Percentiles rank a stretch among this genome's conserved stretches.
Evolutionary conservation across 2,329 filamentous ascomycete species (phyloP).

Genomic region (Dactylellina leptospora): DNA sequence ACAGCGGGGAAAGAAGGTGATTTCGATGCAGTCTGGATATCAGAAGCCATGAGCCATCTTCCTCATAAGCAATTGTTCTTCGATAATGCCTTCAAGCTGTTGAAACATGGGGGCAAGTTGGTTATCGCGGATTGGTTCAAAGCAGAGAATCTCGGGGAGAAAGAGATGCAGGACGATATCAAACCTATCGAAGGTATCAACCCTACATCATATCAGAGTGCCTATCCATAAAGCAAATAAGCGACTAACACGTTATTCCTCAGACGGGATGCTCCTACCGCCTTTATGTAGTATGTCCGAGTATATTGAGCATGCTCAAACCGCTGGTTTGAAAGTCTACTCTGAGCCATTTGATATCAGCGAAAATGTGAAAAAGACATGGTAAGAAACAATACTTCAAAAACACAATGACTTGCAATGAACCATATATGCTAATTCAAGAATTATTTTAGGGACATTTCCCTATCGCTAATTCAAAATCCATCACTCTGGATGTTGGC

Average conservation of each 20-base stretch:
- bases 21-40: conserved; percentile 71
- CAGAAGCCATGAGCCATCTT: conserved; percentile 70
- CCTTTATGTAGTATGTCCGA: conserved; percentile 66
- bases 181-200: conserved; percentile 67
- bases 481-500: conserved; percentile 71
- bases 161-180: conserved; percentile 66
- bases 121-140: conserved; percentile 72
- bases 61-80: conserved; percentile 70
- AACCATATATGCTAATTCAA: conserved; percentile 5
- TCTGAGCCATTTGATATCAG: conserved; percentile 68
- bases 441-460: conserved; percentile 69
- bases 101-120: conserved; percentile 64
- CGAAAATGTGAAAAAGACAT: conserved; percentile 68
- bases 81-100: conserved; percentile 64
- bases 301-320: conserved; percentile 65
- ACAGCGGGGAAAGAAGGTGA: conserved; percentile 57
- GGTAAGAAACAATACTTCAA: conserved; percentile 61
- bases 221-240: not conserved
- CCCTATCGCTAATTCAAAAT: conserved; percentile 69
- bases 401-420: not conserved
- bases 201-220: not conserved
- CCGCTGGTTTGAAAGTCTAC: conserved; percentile 64
- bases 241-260: not conserved
- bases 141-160: conserved; percentile 63
- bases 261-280: conserved; percentile 70